A percentile compares a stretch with the other conserved stretches of the same genome.
These are phyloP conservation scores for Claviceps quebecensis DNA, from an alignment of 2,329 filamentous ascomycete species.

Conservation along the genomic window DNA sequence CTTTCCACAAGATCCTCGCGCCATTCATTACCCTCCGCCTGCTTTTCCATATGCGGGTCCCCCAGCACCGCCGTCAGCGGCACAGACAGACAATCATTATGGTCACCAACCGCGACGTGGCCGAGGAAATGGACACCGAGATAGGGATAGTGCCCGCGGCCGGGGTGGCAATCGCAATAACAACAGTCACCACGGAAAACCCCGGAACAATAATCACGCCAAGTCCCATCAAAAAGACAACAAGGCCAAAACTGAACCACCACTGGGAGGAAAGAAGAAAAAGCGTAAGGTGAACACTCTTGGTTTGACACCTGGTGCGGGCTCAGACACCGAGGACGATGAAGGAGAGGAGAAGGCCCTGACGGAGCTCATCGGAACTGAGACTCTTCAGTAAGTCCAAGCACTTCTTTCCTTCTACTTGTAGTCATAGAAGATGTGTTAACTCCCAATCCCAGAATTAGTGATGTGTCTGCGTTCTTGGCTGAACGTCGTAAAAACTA, in stretches of 20 bases:
- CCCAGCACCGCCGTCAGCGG: constrained; percentile 21
- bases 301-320: constrained; percentile 54
- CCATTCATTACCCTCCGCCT: constrained; percentile 20
- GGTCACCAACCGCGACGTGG: constrained; percentile 21
- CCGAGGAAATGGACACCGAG: constrained; percentile 17
- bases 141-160: constrained; percentile 27
- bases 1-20: constrained; percentile 27
- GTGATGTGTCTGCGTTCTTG: constrained; percentile 68
- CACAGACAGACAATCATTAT: constrained; percentile 21
- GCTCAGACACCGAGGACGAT: constrained; percentile 50
- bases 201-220: constrained; percentile 20
- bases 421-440: background rate
- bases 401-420: background rate
- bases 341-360: constrained; percentile 58
- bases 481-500: constrained; percentile 67
- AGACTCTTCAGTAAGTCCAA: constrained; percentile 38
- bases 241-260: constrained; percentile 23
- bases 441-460: constrained; percentile 27
- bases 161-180: constrained; percentile 19
- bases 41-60: constrained; percentile 26
- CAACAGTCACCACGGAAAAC: constrained; percentile 28
- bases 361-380: constrained; percentile 39
- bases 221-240: constrained; percentile 10
- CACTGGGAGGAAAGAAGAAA: constrained; percentile 48
- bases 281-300: constrained; percentile 59